These are phyloP conservation scores for Dactylella cylindrospora DNA, from an alignment of 2,329 filamentous ascomycete genomes.

Conservation along the genomic window DNA sequence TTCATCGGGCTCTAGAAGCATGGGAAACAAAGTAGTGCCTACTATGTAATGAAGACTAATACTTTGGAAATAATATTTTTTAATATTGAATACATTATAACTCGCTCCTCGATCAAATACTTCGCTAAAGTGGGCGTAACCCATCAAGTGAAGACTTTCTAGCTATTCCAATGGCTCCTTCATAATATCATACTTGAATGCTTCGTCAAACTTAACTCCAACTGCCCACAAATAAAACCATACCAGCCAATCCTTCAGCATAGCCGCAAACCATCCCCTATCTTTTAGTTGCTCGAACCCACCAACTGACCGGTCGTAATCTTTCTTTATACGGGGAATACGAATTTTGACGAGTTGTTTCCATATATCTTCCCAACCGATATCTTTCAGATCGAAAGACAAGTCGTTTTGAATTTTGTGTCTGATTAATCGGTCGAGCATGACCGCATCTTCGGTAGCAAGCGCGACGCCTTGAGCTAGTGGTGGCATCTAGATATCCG, in stretches of 20 bases:
- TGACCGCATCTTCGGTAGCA: conserved; percentile 22
- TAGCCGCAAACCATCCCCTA: conserved; percentile 28
- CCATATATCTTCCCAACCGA: conserved; percentile 22
- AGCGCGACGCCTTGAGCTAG: conserved; percentile 33
- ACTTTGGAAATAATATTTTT: too few species aligned
- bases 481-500: conserved; percentile 25
- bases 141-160: too few species aligned
- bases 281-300: conserved; percentile 36
- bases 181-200: conserved; percentile 40
- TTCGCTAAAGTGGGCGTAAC: too few species aligned
- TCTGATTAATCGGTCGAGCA: conserved; percentile 21
- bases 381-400: conserved; percentile 1
- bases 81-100: too few species aligned
- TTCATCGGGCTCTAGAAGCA: too few species aligned
- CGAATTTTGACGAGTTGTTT: conserved; percentile 30
- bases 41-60: too few species aligned
- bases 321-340: conserved; percentile 24
- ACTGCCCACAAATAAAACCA: conserved; percentile 34
- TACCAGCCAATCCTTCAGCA: conserved; percentile 35
- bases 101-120: too few species aligned
- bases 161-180: conserved; percentile 20
- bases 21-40: too few species aligned
- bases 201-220: conserved; percentile 34
- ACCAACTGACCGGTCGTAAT: conserved; percentile 33
- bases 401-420: not conserved